Evolutionary conservation across 768 basidiomycete species (phyloP), one percentile per base, ranked within the genome.

Genomic region (Rhodosporidiobolus sp.): DNA sequence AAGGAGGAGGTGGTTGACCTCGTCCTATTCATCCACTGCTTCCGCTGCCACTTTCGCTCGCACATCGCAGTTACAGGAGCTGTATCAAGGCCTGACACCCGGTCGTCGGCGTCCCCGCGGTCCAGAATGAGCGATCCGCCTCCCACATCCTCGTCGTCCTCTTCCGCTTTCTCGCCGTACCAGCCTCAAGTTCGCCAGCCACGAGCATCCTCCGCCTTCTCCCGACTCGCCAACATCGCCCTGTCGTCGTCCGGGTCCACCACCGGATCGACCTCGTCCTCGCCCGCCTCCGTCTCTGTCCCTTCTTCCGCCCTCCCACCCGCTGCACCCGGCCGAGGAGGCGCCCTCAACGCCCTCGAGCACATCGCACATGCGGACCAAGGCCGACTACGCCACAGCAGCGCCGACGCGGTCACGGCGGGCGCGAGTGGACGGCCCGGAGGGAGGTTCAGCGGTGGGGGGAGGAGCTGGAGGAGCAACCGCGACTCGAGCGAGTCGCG

Each of bases 261-360:
- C 32, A 50, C 49, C 54, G 30, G 50, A 14, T 45, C 52, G 16
- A 55, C 63, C 30, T 35, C 54, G 30, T 46, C 72, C 19, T 63
- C 59, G 24, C 49, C 67, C 16, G 20, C 72, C 1, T 54, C 67
- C 32, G 52, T 38, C 26, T 24, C 45, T n/a, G 28, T 34, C 24
- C 35, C 65, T 12, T 50, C 65, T 1, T 48, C 55, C 35, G 22
- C n/a, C 30, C 43, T 35, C n/a, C 49, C 43, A 3, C 50, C 46
- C 34, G 28, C 67, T 10, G 12, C 52, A 48, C 28, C 50, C 19
- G 32, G 56, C 4, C 48, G 56, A 16, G n/a, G 63, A 6, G 56
- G 49, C 17, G 74, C 74, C 3, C 61, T 69, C 34, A 66, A 75
- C 24, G 70, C 67, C 0, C 70, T 75, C 63, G 74, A 75, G 48